Evolutionary conservation across 2,329 filamentous ascomycete genomes (phyloP).

Genomic region (Ophioceras dolichostomum): DNA sequence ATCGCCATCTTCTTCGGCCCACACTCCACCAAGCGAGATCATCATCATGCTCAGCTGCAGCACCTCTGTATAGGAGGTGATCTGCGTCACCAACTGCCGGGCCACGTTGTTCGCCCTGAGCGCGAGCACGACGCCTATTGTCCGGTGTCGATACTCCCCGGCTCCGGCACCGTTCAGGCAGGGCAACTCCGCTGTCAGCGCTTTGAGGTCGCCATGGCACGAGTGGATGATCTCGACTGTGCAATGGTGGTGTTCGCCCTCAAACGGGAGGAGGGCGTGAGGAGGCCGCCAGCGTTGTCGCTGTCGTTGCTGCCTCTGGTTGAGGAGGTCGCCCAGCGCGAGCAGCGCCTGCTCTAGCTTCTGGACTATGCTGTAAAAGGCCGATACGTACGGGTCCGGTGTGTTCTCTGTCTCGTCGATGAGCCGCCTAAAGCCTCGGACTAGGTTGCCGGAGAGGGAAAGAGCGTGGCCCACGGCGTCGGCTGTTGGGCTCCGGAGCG

Average conservation of each 20-base stretch:
- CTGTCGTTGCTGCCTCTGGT: neutral
- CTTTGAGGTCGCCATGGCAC: neutral
- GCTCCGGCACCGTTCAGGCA: neutral
- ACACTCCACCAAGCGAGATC: neutral
- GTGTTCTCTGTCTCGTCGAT: neutral
- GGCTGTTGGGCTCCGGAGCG: neutral
- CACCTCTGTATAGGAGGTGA: slow-evolving; percentile 1
- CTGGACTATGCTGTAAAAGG: neutral
- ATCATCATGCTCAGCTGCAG: slow-evolving; percentile 3
- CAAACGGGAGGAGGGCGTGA: slow-evolving; percentile 1
- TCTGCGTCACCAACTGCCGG: slow-evolving; percentile 1
- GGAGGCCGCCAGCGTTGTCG: neutral
- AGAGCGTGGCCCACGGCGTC: neutral
- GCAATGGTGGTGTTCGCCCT: slow-evolving; percentile 1
- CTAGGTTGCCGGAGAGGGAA: neutral
- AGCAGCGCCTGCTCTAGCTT: neutral
- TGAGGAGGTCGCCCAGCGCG: neutral
- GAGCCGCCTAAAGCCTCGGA: neutral
- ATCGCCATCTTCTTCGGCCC: neutral
- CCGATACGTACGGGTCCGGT: neutral
- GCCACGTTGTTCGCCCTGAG: neutral
- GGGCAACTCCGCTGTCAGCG: neutral
- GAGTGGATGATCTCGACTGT: neutral
- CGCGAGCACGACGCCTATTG: neutral
- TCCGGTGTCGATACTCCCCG: neutral